Base-by-base conservation (phyloP, 257 asterid species). In the Lycium ferocissimum region DNA sequence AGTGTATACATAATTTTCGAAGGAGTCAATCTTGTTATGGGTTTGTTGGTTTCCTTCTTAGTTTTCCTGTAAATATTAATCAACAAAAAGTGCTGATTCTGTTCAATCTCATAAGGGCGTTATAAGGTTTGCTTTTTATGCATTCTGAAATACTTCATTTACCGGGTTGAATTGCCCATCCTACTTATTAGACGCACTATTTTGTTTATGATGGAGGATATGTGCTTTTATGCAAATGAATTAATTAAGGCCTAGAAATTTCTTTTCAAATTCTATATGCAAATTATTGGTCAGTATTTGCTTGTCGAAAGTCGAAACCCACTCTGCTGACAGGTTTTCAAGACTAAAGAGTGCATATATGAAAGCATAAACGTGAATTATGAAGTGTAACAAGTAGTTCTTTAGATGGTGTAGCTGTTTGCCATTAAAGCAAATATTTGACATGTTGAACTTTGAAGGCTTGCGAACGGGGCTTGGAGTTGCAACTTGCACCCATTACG, bases 31-130 rank as follows among this genome's bases (percentile, higher is more conserved):
- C 51, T 78, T 53, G 49, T 78, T 78, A 22, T 7, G 47, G 8
- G 47, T 78, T 78, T 76, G 63, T 3, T 47, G 17, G 20, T 53
- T 53, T 8, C 82, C 65, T 53, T 15, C 49, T 53, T 13, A 1
- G 26, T 53, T 53, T 78, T 8, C 33, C 47, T 78, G 82, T 78
- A 78, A 78, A 78, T 78, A 33, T 78, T 26, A 26, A 4, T 78
- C 65, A 26, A 15, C 49, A 78, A 33, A 69, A 69, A 37, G 22
- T 69, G 45, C 73, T n/a, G 70, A 62, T 20, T 20, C 22, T 10
- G 15, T 20, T 22, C 70, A 62, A 22, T 62, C 70, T 62, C 14
- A 62, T 9, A 3, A 3, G 33, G 70, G 13, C 69, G 8, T 8
- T 62, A 20, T 20, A n/a, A 63, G 58, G 8, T 40, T 40, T 38